Base-by-base conservation (phyloP, 2,329 filamentous ascomycete genomes). In the Penicillium sp. region DNA sequence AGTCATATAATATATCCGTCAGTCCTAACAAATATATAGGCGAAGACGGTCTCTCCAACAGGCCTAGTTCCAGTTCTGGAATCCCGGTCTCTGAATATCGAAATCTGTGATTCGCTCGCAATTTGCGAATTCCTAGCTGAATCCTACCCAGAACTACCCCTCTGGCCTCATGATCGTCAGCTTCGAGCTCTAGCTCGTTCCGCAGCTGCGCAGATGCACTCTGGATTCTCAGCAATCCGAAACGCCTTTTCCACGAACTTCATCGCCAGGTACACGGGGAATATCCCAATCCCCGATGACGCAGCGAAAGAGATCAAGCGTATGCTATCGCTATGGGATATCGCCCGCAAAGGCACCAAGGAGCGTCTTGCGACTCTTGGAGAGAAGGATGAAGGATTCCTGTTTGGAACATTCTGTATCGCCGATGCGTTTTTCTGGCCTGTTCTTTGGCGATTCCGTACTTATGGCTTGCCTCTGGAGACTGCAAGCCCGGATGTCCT, bases 381-480 rank as follows among this genome's bases (percentile, higher is more conserved):
- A 0, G 62, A 68, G 26, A 55, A 33, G 6, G 69, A 74, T 54
- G 65, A 73, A n/a, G 67, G 67, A 1, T 74, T 73, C 54, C 56
- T 74, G 59, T 75, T 69, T 61, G 72, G 73, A 1, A 56, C 55
- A 20, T 75, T 75, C 56, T 68, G 70, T 42, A 73, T 74, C 56
- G 72, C 67, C 6, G 73, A 75, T 68, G 65, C 72, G 0, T 73
- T 74, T 46, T 75, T 69, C 51, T 74, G 72, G 73, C 72, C 70
- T 2, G 61, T 74, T 37, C 64, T 75, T 54, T 74, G 71, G 70
- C 69, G 70, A 29, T 67, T 73, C 58, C 70, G 70, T 12, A 62
- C 67, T 1, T 73, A 73, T 43, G 61, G 64, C 23, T 61, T 72
- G 22, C 66, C 67, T 1, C 51, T 73, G 9, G 58, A 65, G 26